Evolutionary conservation across 495 filamentous ascomycete genomes (phyloP).

Genomic region (Neurospora intermedia): DNA sequence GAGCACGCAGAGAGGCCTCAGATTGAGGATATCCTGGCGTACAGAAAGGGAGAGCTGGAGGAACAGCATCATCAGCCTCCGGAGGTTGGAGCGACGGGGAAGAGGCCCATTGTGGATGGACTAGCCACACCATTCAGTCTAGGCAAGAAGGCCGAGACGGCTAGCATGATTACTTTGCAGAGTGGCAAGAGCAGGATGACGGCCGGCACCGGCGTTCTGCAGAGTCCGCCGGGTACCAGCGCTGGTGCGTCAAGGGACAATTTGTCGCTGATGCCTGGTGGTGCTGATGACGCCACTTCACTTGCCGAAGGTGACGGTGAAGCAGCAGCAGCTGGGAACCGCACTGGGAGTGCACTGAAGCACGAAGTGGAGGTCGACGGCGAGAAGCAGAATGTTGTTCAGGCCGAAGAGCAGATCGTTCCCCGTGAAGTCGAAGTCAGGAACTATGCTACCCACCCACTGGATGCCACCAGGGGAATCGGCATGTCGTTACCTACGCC

Average conservation of each 20-base stretch:
- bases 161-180: slow-evolving; percentile 43
- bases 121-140: slow-evolving; percentile 43
- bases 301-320: not conserved
- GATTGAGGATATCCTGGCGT: slow-evolving; percentile 20
- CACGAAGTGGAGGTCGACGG: not conserved
- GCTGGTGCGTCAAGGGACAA: not conserved
- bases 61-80: slow-evolving; percentile 1
- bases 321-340: not conserved
- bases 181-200: not conserved
- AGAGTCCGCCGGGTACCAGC: slow-evolving; percentile 19
- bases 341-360: not conserved
- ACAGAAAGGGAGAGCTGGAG: slow-evolving; percentile 13
- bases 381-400: not conserved
- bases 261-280: not conserved
- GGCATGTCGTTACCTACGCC: slow-evolving; percentile 7
- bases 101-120: slow-evolving; percentile 36
- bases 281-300: slow-evolving; percentile 10
- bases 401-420: not conserved
- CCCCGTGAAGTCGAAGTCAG: not conserved
- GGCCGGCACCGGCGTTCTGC: not conserved
- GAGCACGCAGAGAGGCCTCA: slow-evolving; percentile 16
- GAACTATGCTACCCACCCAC: not conserved
- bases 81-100: slow-evolving; percentile 32
- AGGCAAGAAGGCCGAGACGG: slow-evolving; percentile 32
- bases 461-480: not conserved